Evolutionary conservation across 139 green algal genomes (phyloP), one percentile per base, ranked within the genome.

Genomic region (Pseudopediastrum boryanum): DNA sequence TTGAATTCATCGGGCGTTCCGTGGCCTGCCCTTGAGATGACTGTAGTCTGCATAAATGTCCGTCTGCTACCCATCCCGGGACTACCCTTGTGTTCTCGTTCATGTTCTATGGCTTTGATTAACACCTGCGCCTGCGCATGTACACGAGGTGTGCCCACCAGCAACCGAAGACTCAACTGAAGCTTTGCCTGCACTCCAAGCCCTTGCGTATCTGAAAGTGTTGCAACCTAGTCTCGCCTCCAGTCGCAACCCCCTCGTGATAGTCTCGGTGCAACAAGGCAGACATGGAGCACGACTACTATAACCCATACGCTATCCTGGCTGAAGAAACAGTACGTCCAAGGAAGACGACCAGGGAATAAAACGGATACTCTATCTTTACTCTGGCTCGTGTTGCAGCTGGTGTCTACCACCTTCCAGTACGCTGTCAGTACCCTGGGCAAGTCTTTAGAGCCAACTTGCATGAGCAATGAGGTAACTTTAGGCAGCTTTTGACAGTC

Each of bases 391-490:
- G n/a, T 41, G 42, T 50, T 29, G 42, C 59, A 80, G 74, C 2
- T 80, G 42, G 61, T 80, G 19, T 61, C 74, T 33, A 63, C 42
- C 31, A 46, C 61, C 33, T 80, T 80, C 13, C 59, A 65, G 31
- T 58, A 73, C 31, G 43, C 59, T 38, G 61, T 80, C 21, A 72
- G 19, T 13, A 35, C 58, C 0, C 36, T 80, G 9, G 74, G 59
- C 12, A 33, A 46, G 6, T 19, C 72, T 7, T 44, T 80, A 25
- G 44, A 73, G 43, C 61, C 74, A 46, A 63, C 58, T 29, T 66
- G 42, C 59, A 64, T 48, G 56, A 66, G 33, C 36, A 21, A n/a
- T 41, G 74, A 80, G 43, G 74, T 80, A 41, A 80, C 58, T 61
- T 8, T 64, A 19, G 56, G 9, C 29, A 66, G 69, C 48, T 64